phyloP scores from a whole-genome alignment of 768 basidiomycete species.

The Pisolithus microcarpus region DNA sequence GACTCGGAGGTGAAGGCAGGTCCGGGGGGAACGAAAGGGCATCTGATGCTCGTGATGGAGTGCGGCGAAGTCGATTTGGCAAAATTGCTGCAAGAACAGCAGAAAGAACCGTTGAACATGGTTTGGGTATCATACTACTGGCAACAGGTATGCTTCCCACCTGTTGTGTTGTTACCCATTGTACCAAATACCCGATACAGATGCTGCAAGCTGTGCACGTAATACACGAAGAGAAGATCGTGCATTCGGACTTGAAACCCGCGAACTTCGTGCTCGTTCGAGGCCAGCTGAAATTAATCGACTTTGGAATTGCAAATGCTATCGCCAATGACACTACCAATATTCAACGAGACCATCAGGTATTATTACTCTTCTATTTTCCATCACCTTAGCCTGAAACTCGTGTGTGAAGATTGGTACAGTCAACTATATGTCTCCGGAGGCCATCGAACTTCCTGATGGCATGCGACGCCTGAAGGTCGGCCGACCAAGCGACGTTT shows the following conservation, averaged over 20 bases:
- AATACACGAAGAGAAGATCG: constrained; percentile 97
- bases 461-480: constrained; percentile 89
- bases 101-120: constrained; percentile 80
- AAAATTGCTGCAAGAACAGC: constrained; percentile 73
- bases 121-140: constrained; percentile 94
- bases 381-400: neutral
- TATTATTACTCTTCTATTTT: constrained; percentile 23
- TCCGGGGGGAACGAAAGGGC: constrained; percentile 63
- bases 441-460: constrained; percentile 85
- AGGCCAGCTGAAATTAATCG: constrained; percentile 93
- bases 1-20: constrained; percentile 76
- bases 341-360: constrained; percentile 94
- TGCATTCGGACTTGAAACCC: constrained; percentile 96
- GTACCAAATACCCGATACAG: constrained; percentile 33
- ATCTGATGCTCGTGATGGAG: constrained; percentile 89
- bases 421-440: constrained; percentile 98
- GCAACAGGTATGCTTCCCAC: constrained; percentile 67
- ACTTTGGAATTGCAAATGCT: constrained; percentile 99
- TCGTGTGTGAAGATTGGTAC: constrained; percentile 68
- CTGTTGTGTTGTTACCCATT: neutral
- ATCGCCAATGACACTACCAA: constrained; percentile 99
- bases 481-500: constrained; percentile 92
- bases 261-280: constrained; percentile 97
- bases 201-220: constrained; percentile 99
- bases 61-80: constrained; percentile 93